These are phyloP conservation scores for Coniella lustricola DNA, from an alignment of 2,329 filamentous ascomycete species.

Conservation along the genomic window DNA sequence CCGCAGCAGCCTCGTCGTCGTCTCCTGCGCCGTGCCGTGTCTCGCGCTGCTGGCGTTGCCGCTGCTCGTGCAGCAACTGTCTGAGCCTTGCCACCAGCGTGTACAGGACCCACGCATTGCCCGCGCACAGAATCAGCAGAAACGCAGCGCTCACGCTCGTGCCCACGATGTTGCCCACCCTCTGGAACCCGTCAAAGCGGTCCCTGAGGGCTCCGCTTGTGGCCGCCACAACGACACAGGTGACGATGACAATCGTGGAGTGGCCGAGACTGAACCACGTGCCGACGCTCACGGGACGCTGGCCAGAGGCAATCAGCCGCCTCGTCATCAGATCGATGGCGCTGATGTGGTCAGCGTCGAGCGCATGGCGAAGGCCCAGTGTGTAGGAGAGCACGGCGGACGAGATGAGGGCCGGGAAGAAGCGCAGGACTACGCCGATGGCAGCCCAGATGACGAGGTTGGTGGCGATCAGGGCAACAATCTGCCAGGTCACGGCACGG, in stretches of 20 bases:
- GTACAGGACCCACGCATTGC: conserved; percentile 81
- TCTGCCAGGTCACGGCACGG: conserved; percentile 37
- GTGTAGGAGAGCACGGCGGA: conserved; percentile 82
- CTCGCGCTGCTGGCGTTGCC: conserved; percentile 23
- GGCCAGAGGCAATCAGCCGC: conserved; percentile 76
- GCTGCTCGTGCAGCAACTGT: conserved; percentile 44
- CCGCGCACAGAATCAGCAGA: conserved; percentile 70
- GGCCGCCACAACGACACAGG: conserved; percentile 84
- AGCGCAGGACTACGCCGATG: conserved; percentile 45
- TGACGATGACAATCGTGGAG: conserved; percentile 86
- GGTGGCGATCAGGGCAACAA: conserved; percentile 39
- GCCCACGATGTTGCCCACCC: conserved; percentile 81
- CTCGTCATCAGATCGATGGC: conserved; percentile 95
- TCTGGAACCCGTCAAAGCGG: conserved; percentile 72
- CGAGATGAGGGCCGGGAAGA: conserved; percentile 58
- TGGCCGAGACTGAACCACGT: conserved; percentile 93
- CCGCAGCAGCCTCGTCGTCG: conserved; percentile 29
- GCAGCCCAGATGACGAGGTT: conserved; percentile 51
- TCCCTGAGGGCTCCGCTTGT: conserved; percentile 77
- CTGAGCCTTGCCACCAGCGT: conserved; percentile 65
- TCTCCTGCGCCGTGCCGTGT: conserved; percentile 15
- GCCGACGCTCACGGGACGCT: conserved; percentile 82
- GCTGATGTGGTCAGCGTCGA: conserved; percentile 84
- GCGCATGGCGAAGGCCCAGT: conserved; percentile 84
- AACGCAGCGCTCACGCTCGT: conserved; percentile 81